Evolutionary conservation across 2,329 filamentous ascomycete genomes (phyloP), one percentile per base, ranked within the genome.

Genomic region (Pezicula rhizophila): DNA sequence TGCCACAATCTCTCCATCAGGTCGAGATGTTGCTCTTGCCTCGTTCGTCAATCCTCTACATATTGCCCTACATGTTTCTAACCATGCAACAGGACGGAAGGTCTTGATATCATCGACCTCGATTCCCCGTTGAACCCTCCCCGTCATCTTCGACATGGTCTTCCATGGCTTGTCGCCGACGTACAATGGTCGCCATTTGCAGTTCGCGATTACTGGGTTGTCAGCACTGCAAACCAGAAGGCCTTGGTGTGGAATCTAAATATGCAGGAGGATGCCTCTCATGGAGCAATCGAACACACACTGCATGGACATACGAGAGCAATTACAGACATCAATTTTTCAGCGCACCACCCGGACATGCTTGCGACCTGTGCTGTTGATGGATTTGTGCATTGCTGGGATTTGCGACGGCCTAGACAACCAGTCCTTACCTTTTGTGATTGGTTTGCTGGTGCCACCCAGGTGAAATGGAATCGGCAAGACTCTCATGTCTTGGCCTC

Each of bases 121-220:
- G 91, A 96, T 69, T 90, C 84, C 10, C 89, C 89, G 1, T 93
- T 90, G 64, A 93, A 86, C 51, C 85, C 87, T 8, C 92, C 92
- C 15, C 85, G 90, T 15, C 85, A 90, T 60, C 77, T 96, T 58
- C 86, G 86, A 53, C 89, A 95, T 68, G 86, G 89, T 48, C 84
- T 89, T 39, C 86, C 89, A n/a, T 96, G 91, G 89, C 83, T 95
- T 45, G 91, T 96, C 5, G 90, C 92, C 10, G 92, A 96, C 67
- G 91, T 96, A 26, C 92, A 96, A 68, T 96, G 92, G 92, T 96
- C 89, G 10, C 92, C 92, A 1, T 96, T 96, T 65, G 87, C 91
- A 11, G 82, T 80, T 17, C 81, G 91, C 42, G 88, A 95, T 65
- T 91, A 91, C 61, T 96, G 92, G 91, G 86, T 96, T 15, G 88